Conservation (phyloP, 2,329 filamentous ascomycete species). For the Diaporthe sp. region DNA sequence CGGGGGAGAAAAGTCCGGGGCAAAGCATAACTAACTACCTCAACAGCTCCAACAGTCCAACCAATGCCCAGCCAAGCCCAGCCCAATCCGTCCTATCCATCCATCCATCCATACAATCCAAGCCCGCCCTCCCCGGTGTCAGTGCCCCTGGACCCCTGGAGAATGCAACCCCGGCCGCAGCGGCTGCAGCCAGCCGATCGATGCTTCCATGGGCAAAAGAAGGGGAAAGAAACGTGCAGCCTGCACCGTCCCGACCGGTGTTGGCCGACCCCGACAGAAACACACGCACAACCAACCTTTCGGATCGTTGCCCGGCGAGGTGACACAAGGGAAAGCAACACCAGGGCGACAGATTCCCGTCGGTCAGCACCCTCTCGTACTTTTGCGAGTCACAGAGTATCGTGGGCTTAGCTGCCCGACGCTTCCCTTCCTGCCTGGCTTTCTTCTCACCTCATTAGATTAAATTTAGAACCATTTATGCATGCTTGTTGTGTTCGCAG, state of each 20-base stretch:
- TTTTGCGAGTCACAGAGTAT: neutral
- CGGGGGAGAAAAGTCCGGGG: slow-evolving; percentile 10
- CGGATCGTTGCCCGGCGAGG: slow-evolving; percentile 10
- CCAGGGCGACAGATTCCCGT: slow-evolving; percentile 30
- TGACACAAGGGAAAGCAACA: slow-evolving; percentile 6
- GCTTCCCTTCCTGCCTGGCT: neutral
- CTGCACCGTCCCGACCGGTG: slow-evolving; percentile 1
- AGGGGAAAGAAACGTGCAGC: neutral
- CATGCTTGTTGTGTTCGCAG: slow-evolving; percentile 1
- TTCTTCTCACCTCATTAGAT: slow-evolving; percentile 9
- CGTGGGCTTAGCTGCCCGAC: slow-evolving; percentile 4
- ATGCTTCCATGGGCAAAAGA: neutral
- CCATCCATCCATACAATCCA: neutral
- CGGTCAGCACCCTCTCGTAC: slow-evolving; percentile 9
- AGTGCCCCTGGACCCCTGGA: slow-evolving; percentile 15
- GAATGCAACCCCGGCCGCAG: slow-evolving; percentile 21
- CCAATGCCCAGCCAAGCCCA: neutral
- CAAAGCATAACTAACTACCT: neutral
- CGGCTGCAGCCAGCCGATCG: slow-evolving; percentile 26
- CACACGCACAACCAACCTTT: slow-evolving; percentile 25
- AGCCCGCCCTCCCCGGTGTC: neutral
- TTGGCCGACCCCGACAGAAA: slow-evolving; percentile 1
- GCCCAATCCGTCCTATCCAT: neutral
- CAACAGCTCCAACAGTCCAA: neutral
- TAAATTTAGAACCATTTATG: slow-evolving; percentile 12